Base-by-base conservation (phyloP, 1,139 yeast species). In the Magnusiomyces ingens region DNA sequence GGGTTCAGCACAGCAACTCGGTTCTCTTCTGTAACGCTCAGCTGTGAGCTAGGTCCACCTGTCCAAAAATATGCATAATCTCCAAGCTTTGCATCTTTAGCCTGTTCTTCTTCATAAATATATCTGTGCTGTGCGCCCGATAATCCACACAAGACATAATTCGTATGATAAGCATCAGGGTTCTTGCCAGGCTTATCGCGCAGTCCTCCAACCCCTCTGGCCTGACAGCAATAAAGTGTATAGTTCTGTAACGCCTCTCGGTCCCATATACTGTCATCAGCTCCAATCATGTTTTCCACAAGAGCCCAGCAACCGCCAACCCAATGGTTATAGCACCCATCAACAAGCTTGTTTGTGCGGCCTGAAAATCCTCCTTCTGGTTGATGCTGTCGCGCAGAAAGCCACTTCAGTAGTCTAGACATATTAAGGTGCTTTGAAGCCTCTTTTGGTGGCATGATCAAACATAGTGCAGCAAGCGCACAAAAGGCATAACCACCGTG, bases 401-500 rank as follows among this genome's bases (percentile, higher is more conserved):
- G 72, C 99, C 99, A 94, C 51, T 76, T 5, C 56, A 71, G 15
- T 63, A 64, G 54, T 49, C 48, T 37, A 44, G 55, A 52, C 56
- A 67, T 51, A 58, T 67, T 59, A n/a, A 68, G 49, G 38, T 65
- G 53, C 53, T 64, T 59, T 15, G 54, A 50, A 8, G 73, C 52
- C 4, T 65, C 70, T 22, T 56, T 43, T 53, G 72, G 70, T 53
- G 75, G 63, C 54, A 74, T 73, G 29, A 80, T 62, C 2, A 84
- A 62, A 59, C 81, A 77, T 48, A 87, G 71, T 11, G 87, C 77
- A 0, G 96, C 96, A 8, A 88, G 70, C 0, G 93, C 95, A 72
- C 99, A 93, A 65, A 80, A 94, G 0, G 98, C 82, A 67, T 93
- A 93, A 0, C 99, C 99, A 1, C 98, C 99, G 67, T 94, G 99